A percentile compares a stretch with the other conserved stretches of the same genome.
These are phyloP conservation scores for Xerocomellus intermedius DNA, from an alignment of 768 basidiomycete species.

Conservation along the genomic window DNA sequence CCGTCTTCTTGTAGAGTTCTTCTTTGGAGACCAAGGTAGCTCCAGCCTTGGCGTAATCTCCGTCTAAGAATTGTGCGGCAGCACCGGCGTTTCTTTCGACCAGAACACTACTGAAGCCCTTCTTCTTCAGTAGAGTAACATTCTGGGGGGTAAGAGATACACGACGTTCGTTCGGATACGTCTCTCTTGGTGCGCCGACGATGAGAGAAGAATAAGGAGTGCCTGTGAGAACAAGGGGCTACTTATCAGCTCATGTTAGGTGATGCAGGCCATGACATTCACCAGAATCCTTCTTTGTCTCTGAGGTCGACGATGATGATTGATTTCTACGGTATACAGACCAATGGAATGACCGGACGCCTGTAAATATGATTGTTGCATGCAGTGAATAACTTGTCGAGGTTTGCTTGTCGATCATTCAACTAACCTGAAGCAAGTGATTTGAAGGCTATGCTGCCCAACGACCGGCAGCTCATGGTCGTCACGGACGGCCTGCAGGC, in stretches of 20 bases:
- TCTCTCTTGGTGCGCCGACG: conserved; percentile 76
- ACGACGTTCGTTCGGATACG: conserved; percentile 74
- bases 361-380: conserved; percentile 13
- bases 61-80: conserved; percentile 77
- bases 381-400: background rate
- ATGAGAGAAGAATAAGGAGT: conserved; percentile 69
- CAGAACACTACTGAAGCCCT: conserved; percentile 73
- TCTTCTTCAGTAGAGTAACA: conserved; percentile 70
- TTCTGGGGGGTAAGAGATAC: conserved; percentile 84
- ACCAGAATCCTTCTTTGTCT: conserved; percentile 28
- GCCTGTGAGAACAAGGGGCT: conserved; percentile 32
- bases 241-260: background rate
- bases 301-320: conserved; percentile 6
- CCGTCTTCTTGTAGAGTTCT: conserved; percentile 63
- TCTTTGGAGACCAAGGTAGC: conserved; percentile 73
- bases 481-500: conserved; percentile 29
- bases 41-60: conserved; percentile 75
- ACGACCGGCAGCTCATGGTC: conserved; percentile 23
- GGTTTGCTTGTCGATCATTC: background rate
- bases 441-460: conserved; percentile 17
- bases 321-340: conserved; percentile 28
- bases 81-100: conserved; percentile 71
- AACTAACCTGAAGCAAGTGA: conserved; percentile 24
- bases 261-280: conserved; percentile 2
- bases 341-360: conserved; percentile 31